Conservation (phyloP, 306 rosid genomes). For the Trifolium pratense region DNA sequence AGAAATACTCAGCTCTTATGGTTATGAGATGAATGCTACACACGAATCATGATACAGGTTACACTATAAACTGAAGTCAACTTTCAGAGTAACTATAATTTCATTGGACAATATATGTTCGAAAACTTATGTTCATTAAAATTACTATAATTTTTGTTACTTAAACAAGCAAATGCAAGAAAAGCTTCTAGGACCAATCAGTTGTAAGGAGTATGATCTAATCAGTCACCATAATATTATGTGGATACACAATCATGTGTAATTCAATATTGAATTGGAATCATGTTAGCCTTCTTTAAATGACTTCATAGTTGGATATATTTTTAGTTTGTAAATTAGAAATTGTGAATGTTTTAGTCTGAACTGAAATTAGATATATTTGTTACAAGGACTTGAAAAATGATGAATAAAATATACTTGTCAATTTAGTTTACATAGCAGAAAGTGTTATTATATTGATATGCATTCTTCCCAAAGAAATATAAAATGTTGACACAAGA, state of each 20-base stretch:
- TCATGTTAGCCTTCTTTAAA: not conserved
- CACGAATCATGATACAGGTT: conserved; percentile 22
- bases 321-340: not conserved
- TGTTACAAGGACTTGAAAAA: not conserved
- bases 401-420: conserved; percentile 12
- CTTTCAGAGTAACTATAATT: conserved; percentile 29
- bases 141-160: not conserved
- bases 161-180: not conserved
- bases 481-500: too few relatives aligned
- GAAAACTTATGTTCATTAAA: conserved; percentile 13
- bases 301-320: conserved; percentile 9
- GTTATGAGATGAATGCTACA: not conserved
- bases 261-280: conserved; percentile 9
- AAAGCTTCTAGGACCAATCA: not conserved
- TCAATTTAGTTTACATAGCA: too few relatives aligned
- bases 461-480: too few relatives aligned
- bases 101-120: not conserved
- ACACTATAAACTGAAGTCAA: conserved; percentile 35
- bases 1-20: too few relatives aligned
- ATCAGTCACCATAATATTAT: not conserved
- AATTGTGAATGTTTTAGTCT: not conserved
- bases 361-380: not conserved
- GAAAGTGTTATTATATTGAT: too few relatives aligned
- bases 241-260: conserved; percentile 21
- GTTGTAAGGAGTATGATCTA: not conserved